Evolutionary conservation across 768 basidiomycete genomes (phyloP), one percentile per base, ranked within the genome.

Genomic region (Coprinopsis strossmayeri): DNA sequence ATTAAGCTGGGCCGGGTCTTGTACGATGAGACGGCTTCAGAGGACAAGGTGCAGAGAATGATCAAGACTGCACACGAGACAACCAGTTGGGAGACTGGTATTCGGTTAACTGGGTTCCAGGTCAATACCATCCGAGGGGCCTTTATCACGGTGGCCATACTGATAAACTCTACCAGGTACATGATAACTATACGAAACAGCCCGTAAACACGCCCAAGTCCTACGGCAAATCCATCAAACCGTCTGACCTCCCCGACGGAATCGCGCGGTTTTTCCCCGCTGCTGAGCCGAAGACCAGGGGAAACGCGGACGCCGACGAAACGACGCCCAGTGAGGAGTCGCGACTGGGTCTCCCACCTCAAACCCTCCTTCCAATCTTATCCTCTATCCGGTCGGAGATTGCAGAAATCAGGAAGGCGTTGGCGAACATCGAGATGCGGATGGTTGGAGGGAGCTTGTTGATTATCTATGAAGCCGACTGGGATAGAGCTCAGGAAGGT

Each of bases 1-100:
- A 74, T 92, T 61, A 99, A 98, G 64, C 84, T 98, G 13, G 96
- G 96, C 1, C 94, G 87, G 0, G 71, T 86, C 1, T 74, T 98
- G n/a, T 89, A 88, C 53, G 91, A 89, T 44, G 77, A 83, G 18
- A 59, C 61, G 10, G 75, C 86, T 3, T 63, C 75, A 0, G 72
- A 77, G 1, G 89, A 87, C 49, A 99, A 99, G 68, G 73, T 77
- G 51, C 74, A 67, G 34, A 79, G 88, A 21, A 93, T 94, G 93
- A 69, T 76, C 48, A 73, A 78, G 57, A 71, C 74, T 1, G 91
- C 91, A 1, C 70, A 66, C 24, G 65, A 74, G 9, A 84, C 89
- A 0, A 97, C 95, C 1, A 85, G 80, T 9, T 61, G 73, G 2
- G 77, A 82, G 62, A 86, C 83, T 0, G 96, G 95, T 0, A 53